Percentiles rank a stretch among this genome's conserved stretches.
Evolutionary conservation across 2,329 filamentous ascomycete species (phyloP).

Genomic region (Phialemoniopsis sp.): DNA sequence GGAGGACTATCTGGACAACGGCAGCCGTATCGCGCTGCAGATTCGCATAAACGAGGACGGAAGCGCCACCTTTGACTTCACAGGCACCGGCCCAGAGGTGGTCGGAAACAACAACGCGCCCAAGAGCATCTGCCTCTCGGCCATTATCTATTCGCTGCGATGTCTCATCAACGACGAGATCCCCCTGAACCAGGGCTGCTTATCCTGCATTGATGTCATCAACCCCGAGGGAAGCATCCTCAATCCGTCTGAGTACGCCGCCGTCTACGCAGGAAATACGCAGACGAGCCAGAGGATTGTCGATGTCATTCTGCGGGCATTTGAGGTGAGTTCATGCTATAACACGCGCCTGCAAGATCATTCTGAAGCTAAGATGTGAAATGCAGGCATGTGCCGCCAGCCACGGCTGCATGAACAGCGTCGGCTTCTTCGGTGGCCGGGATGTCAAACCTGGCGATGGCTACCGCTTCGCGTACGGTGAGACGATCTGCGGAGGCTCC

Average conservation of each 20-base stretch:
- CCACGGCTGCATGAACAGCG: conserved; percentile 20
- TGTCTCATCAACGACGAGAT: conserved; percentile 26
- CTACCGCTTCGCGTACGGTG: conserved; percentile 22
- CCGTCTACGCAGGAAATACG: conserved; percentile 30
- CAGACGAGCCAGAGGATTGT: conserved; percentile 21
- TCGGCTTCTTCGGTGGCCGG: conserved; percentile 21
- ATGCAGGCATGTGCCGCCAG: conserved; percentile 10
- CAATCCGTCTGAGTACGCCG: conserved; percentile 14
- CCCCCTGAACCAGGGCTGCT: conserved; percentile 29
- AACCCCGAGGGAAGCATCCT: conserved; percentile 25
- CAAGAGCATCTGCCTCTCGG: conserved; percentile 28
- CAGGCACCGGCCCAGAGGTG: conserved; percentile 65
- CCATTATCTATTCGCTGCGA: conserved; percentile 29
- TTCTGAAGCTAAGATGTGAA: no score
- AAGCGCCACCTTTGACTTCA: conserved; percentile 68
- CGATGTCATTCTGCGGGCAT: conserved; percentile 20
- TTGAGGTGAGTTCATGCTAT: conserved; percentile 3
- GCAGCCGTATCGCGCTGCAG: conserved; percentile 22
- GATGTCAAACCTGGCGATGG: conserved; percentile 15
- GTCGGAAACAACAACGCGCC: conserved; percentile 44
- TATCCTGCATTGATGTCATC: conserved; percentile 22
- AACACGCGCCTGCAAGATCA: no score
- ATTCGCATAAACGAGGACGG: conserved; percentile 46
- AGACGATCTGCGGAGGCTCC: conserved; percentile 5
- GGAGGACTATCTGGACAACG: conserved; percentile 26